phyloP scores from a whole-genome alignment of 352 stramenopile species.

The Phytophthora brassicae region DNA sequence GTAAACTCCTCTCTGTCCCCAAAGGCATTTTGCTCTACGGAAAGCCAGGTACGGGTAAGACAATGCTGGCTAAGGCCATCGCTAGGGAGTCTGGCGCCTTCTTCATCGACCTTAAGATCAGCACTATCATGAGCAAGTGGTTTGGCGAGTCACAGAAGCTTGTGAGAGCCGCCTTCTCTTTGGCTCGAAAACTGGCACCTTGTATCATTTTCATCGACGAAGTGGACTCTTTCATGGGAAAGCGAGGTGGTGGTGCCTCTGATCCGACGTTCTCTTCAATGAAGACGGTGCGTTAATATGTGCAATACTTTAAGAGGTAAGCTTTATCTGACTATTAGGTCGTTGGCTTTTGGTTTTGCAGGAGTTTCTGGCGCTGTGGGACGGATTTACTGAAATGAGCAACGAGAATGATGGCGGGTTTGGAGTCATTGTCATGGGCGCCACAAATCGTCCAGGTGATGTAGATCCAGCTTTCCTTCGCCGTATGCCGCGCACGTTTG shows the following conservation, averaged over 20 bases:
- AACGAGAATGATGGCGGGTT: slow-evolving; percentile 63
- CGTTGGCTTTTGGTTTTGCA: slow-evolving; percentile 20
- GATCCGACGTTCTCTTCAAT: slow-evolving; percentile 86
- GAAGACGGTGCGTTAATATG: slow-evolving; percentile 66
- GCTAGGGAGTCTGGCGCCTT: slow-evolving; percentile 92
- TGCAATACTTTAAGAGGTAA: background rate
- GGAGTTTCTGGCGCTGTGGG: slow-evolving; percentile 98
- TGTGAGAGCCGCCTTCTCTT: slow-evolving; percentile 91
- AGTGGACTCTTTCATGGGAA: slow-evolving; percentile 93
- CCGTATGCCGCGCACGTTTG: slow-evolving; percentile 95
- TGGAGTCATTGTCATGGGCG: slow-evolving; percentile 95
- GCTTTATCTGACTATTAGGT: slow-evolving; percentile 11
- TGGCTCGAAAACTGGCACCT: slow-evolving; percentile 94
- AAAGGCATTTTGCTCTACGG: slow-evolving; percentile 88
- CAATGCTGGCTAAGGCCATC: slow-evolving; percentile 94
- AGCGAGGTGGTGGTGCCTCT: slow-evolving; percentile 69
- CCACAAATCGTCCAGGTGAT: slow-evolving; percentile 93
- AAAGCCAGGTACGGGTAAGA: slow-evolving; percentile 88
- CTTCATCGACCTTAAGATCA: slow-evolving; percentile 90
- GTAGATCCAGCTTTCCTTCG: slow-evolving; percentile 95
- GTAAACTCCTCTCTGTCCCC: slow-evolving; percentile 85
- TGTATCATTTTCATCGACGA: slow-evolving; percentile 99
- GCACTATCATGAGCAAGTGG: slow-evolving; percentile 91
- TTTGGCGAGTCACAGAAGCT: slow-evolving; percentile 94
- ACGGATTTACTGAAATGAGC: slow-evolving; percentile 91